A percentile compares a stretch with the other conserved stretches of the same genome.
phyloP scores from a whole-genome alignment of 176 grass and related monocot genomes.

The Pharus latifolius region DNA sequence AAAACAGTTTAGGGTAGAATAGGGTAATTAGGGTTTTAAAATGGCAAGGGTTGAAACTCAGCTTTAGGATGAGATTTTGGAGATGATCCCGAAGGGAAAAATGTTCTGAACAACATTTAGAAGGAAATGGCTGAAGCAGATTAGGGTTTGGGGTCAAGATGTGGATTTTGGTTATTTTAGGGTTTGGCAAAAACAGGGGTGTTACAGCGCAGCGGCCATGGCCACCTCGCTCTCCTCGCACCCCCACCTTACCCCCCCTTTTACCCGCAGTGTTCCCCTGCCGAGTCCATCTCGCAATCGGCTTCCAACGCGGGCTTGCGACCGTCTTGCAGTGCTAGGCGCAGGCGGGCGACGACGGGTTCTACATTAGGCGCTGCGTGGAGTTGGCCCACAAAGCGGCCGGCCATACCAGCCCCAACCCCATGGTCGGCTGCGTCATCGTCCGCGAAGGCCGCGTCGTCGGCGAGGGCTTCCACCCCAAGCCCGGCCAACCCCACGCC shows the following conservation, averaged over 20 bases:
- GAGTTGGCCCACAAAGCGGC: constrained; percentile 64
- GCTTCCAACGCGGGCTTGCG: neutral
- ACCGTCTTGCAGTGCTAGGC: constrained; percentile 29
- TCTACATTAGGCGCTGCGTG: constrained; percentile 70
- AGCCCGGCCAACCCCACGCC: constrained; percentile 77
- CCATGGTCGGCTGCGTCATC: constrained; percentile 88
- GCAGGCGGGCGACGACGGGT: constrained; percentile 21
- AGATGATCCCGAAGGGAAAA: no score
- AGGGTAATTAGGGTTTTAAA: no score
- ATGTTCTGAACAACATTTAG: no score
- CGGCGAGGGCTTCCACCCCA: constrained; percentile 82
- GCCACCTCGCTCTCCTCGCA: neutral
- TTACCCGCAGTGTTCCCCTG: neutral
- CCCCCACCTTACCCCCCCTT: neutral
- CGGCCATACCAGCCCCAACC: constrained; percentile 82
- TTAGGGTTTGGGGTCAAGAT: no score
- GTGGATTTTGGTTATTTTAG: no score
- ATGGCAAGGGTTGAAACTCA: no score
- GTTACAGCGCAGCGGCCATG: neutral
- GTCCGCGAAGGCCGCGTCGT: constrained; percentile 63
- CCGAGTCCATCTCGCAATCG: neutral
- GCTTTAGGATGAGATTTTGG: no score
- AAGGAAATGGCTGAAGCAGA: no score
- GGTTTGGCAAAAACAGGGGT: no score
- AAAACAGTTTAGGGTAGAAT: no score